Evolutionary conservation across 2,329 filamentous ascomycete genomes (phyloP), one percentile per base, ranked within the genome.

Genomic region (Hymenoscyphus salicellus): DNA sequence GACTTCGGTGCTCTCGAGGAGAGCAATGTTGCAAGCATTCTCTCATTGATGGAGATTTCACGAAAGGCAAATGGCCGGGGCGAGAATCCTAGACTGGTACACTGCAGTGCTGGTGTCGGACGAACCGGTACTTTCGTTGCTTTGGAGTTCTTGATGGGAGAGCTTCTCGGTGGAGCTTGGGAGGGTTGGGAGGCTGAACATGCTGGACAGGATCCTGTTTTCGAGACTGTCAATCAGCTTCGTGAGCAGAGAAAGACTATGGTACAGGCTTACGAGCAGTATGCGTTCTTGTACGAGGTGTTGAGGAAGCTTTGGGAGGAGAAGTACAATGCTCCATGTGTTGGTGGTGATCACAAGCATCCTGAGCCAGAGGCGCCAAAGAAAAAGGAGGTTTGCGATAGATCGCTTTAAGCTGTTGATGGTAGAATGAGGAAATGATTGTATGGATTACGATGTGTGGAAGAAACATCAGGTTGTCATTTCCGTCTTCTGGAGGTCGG

Each of bases 51-150:
- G 81, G 80, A 82, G 8, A 81, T 92, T 2, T 91, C 89, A 1
- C 82, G 84, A 26, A 79, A 84, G 67, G 85, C 84, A 75, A 84
- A 84, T 41, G 78, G 79, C 1, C 79, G 79, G 7, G 79, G 81
- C 6, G 77, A 81, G 26, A 93, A 90, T 72, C 91, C 94, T 4
- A 88, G 94, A 63, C 88, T 98, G 65, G 85, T 93, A 11, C 90
- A 93, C 77, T 93, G 91, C 80, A 96, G 92, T 74, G 95, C 95
- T 7, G 95, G 95, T 46, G 94, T 99, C 16, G 95, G 95, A 14
- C 87, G 95, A 63, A 96, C 91, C 7, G 95, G 95, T 38, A 98
- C 95, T 0, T 99, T 98, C 75, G 97, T 99, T 72, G 90, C 92
- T 1, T 84, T 99, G n/a, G 95, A 98, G 77, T 92, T 96, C 77